A percentile compares a stretch with the other conserved stretches of the same genome.
These are phyloP conservation scores for Fusarium miscanthi DNA, from an alignment of 2,329 filamentous ascomycete species.

Conservation along the genomic window DNA sequence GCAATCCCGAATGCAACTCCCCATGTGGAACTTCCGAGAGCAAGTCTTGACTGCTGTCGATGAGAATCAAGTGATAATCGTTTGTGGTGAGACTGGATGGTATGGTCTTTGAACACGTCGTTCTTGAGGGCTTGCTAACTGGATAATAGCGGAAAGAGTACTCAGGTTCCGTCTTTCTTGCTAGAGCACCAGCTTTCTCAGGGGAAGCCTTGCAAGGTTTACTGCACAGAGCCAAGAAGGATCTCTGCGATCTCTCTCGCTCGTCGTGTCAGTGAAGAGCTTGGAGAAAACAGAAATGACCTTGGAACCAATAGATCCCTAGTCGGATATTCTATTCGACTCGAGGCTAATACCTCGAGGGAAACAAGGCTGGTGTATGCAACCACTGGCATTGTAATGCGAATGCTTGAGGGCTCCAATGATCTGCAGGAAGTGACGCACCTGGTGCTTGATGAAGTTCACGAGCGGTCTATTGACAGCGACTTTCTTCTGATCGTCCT, in stretches of 20 bases:
- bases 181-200: conserved; percentile 87
- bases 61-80: conserved; percentile 85
- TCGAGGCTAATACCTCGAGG: conserved; percentile 86
- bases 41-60: conserved; percentile 83
- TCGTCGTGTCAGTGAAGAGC: conserved; percentile 90
- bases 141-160: conserved; percentile 81
- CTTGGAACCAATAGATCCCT: conserved; percentile 85
- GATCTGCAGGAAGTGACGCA: conserved; percentile 92
- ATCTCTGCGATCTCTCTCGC: conserved; percentile 97
- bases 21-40: conserved; percentile 87
- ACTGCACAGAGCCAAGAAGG: conserved; percentile 92
- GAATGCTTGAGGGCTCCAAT: conserved; percentile 92
- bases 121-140: conserved; percentile 36
- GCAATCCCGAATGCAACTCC: conserved; percentile 79
- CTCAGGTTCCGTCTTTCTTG: conserved; percentile 94
- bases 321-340: conserved; percentile 91
- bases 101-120: conserved; percentile 46
- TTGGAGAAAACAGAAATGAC: conserved; percentile 86
- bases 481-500: conserved; percentile 95
- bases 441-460: conserved; percentile 95
- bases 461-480: conserved; percentile 95
- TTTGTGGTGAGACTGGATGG: conserved; percentile 97
- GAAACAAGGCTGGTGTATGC: conserved; percentile 91
- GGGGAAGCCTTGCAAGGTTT: conserved; percentile 88
- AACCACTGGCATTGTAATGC: conserved; percentile 92